phyloP scores from a whole-genome alignment of 2,329 filamentous ascomycete genomes.

The Phaeoacremonium minimum region DNA sequence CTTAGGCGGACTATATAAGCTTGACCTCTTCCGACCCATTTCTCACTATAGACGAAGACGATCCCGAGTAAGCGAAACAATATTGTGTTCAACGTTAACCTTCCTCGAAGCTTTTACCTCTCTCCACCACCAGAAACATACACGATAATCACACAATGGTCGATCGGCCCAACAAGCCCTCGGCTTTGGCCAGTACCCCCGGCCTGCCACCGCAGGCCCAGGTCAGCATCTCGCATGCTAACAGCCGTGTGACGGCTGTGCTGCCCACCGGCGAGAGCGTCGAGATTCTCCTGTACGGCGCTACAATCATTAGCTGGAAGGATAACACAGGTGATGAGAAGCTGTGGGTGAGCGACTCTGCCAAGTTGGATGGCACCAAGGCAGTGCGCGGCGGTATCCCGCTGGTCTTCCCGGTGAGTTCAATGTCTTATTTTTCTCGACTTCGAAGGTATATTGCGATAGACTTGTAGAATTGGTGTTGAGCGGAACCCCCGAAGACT shows the following conservation, averaged over 20 bases:
- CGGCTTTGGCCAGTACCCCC: conserved; percentile 69
- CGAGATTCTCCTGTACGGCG: conserved; percentile 83
- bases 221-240: conserved; percentile 69
- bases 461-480: background rate
- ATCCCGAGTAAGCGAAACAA: too few species aligned
- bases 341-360: conserved; percentile 78
- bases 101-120: too few species aligned
- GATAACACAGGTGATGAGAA: conserved; percentile 73
- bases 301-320: conserved; percentile 93
- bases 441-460: background rate
- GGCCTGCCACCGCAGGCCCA: conserved; percentile 70
- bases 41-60: too few species aligned
- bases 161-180: conserved; percentile 81
- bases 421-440: background rate
- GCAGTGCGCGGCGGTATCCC: conserved; percentile 89
- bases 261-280: conserved; percentile 85
- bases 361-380: conserved; percentile 81
- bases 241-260: conserved; percentile 69
- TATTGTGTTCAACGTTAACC: too few species aligned
- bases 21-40: too few species aligned
- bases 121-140: too few species aligned
- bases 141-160: too few species aligned
- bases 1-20: too few species aligned
- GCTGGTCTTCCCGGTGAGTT: conserved; percentile 81
- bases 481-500: too few species aligned